Base-by-base conservation (phyloP, 2,329 filamentous ascomycete genomes). In the Aspergillus proliferans region DNA sequence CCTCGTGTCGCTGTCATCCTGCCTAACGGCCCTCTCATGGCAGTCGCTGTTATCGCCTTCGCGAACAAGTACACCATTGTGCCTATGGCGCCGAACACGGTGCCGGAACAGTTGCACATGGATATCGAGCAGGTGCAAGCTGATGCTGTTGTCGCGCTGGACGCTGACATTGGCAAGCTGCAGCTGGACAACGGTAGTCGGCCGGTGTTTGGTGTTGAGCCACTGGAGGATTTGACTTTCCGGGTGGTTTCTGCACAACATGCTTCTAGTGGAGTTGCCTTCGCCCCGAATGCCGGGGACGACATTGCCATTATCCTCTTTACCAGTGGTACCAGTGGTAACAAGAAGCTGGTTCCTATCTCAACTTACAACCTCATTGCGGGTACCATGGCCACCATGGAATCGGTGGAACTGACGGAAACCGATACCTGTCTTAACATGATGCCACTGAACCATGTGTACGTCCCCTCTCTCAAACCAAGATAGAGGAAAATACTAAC, bases 361-460 rank as follows among this genome's bases (percentile, higher is more conserved):
- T 76, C 72, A 2, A 65, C 73, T 0, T 73, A 78, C 50, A 75
- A 76, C 3, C 72, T 81, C 45, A 63, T 81, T 7, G 66, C 71
- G 6, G 78, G 79, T 2, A 73, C 79, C 3, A 68, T 72, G 2
- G 76, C 76, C 49, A 77, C 80, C 4, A 74, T 79, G 24, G 72
- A 78, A 15, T 79, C 76, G 0, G 81, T 78, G 76, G 75, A 73
- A 2, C 58, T 82, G 15, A 71, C 63, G 1, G 57, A 67, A 2
- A 58, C 62, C 1, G 78, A 81, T 54, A 69, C 73, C 0, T 82
- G 78, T 57, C 59, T 81, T 21, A 81, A 82, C 57, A 80, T 81
- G 75, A 82, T 82, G 78, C 78, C 79, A 0, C 63, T 82, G 5
- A 78, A 80, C 59, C 78, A 81, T 60, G 68, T 79, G 73, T 77